phyloP scores from a whole-genome alignment of 2,329 filamentous ascomycete species.

The Xylaria sp. region DNA sequence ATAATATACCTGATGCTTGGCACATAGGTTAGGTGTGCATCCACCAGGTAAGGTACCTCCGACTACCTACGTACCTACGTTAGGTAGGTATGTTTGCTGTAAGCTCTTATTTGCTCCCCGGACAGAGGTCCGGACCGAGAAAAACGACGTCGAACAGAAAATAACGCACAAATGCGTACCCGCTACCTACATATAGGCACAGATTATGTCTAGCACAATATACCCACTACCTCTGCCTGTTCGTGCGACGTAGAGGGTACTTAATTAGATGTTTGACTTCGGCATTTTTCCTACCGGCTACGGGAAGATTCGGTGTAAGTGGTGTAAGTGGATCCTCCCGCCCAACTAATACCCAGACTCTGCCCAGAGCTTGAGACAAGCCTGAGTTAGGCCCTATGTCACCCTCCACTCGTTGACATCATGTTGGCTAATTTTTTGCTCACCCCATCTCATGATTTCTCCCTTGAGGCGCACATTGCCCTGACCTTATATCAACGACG shows the following conservation, averaged over 20 bases:
- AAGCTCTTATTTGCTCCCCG: not conserved
- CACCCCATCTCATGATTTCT: not conserved
- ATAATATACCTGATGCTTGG: no score
- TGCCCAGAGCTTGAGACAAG: not conserved
- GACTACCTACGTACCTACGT: not conserved
- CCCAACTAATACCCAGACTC: no score
- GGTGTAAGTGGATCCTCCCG: slow-evolving; percentile 26
- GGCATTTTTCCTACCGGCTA: slow-evolving; percentile 20
- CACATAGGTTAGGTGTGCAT: no score
- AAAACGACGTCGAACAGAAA: not conserved
- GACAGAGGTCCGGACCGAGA: not conserved
- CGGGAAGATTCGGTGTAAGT: slow-evolving; percentile 33
- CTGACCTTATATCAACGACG: not conserved
- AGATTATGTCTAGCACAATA: not conserved
- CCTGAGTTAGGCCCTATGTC: slow-evolving; percentile 1
- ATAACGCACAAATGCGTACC: not conserved
- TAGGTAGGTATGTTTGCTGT: no score
- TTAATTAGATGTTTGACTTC: not conserved
- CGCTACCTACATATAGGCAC: no score
- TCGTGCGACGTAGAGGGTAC: not conserved
- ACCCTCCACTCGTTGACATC: slow-evolving; percentile 35
- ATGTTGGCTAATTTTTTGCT: slow-evolving; percentile 30
- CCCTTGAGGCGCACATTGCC: not conserved
- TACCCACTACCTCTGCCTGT: not conserved
- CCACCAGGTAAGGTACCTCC: no score